Evolutionary conservation across 83 land plant genomes (phyloP), one percentile per base, ranked within the genome.

Genomic region (Diphasiastrum complanatum): DNA sequence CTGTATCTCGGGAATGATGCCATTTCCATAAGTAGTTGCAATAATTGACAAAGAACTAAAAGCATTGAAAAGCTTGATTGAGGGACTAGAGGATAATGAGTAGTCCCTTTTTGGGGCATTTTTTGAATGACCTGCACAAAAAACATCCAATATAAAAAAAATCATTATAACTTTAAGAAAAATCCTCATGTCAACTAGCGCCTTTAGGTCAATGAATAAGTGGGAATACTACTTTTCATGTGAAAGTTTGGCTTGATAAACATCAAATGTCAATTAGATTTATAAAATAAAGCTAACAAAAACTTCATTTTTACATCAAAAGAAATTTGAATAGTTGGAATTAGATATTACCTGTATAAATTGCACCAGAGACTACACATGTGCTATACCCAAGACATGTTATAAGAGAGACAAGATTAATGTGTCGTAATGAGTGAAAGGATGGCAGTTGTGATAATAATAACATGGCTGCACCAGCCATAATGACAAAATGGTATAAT

Each of bases 1-100:
- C 86, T 91, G 97, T 47, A 91, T 91, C 49, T 89, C 96, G 5
- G 98, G 96, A 54, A 93, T 79, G 25, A 93, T 81, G 1, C 91
- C 90, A 68, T 82, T 83, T 2, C 91, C 98, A 68, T 48, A 93
- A 0, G 84, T 74, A 11, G 96, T 88, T 11, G 96, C 88, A 43
- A 93, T 83, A 38, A 93, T 78, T 11, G 89, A 77, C 32, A 89
- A 40, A 29, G 83, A 81, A 45, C 85, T 89, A 65, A 88, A 85
- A 24, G 66, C 63, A 4, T 78, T 79, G 60, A 93, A 93, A 12
- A 80, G 8, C 27, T 73, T 72, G 49, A 37, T 53, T 23, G 40
- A 57, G 0, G 29, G 12, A 48, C 64, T 51, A n/a, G 89, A 82
- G 1, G 23, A 6, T 0, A 85, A 8, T 6, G 84, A 79, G 61